Conservation (phyloP, 441 rosid species). For the Populus tomentosa region DNA sequence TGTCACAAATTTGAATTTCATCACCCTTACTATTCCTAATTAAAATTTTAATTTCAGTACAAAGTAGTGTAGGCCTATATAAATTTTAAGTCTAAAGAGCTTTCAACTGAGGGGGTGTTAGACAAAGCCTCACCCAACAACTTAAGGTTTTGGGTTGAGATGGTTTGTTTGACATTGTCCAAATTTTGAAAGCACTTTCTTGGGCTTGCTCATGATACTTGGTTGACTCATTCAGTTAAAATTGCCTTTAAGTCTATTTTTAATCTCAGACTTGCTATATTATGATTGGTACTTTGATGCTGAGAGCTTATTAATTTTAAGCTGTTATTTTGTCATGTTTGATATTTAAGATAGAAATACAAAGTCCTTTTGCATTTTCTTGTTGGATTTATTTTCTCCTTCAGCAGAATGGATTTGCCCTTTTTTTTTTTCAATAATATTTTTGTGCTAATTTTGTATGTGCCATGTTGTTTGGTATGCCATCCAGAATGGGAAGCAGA, state of each 20-base stretch:
- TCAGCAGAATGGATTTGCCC: neutral
- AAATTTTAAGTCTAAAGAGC: no score
- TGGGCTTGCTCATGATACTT: no score
- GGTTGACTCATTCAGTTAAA: no score
- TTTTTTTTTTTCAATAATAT: neutral
- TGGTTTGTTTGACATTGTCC: no score
- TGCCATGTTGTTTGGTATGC: neutral
- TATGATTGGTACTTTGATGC: neutral
- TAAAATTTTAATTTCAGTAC: no score
- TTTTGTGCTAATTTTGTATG: conserved; percentile 8
- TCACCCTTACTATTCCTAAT: no score
- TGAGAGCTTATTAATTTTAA: neutral
- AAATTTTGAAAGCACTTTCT: no score
- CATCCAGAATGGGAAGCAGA: conserved; percentile 81
- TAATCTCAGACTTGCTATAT: neutral
- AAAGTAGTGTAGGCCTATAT: no score
- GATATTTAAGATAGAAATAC: neutral
- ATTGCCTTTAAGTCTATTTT: neutral
- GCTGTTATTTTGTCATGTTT: neutral
- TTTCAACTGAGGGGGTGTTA: no score
- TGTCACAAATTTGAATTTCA: no score
- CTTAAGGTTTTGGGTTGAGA: no score
- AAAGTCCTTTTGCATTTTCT: neutral
- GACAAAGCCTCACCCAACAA: no score
- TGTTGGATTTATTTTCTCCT: neutral